A percentile compares a stretch with the other conserved stretches of the same genome.
Conservation (phyloP, 306 rosid genomes). For the Fragaria nilgerrensis region DNA sequence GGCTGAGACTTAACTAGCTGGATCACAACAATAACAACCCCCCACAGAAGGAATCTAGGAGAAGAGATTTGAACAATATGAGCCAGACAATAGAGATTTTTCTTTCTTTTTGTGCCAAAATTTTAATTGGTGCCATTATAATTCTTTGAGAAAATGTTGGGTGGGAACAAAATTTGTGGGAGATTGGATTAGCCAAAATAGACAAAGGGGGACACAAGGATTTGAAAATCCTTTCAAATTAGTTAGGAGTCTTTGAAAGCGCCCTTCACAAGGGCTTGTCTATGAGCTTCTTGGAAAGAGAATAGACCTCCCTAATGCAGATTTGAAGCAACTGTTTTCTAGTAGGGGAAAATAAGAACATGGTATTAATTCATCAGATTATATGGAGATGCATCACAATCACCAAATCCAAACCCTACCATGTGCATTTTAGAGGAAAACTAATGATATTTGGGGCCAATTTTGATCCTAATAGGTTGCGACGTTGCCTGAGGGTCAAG, state of each 20-base stretch:
- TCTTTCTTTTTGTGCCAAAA: not conserved
- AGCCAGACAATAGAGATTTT: conserved; percentile 1
- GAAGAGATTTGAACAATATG: not conserved
- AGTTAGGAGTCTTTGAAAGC: conserved; percentile 22
- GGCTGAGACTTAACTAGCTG: not conserved
- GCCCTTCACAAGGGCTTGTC: conserved; percentile 37
- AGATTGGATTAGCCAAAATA: conserved; percentile 10
- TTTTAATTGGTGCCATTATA: not conserved
- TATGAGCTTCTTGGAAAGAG: not conserved
- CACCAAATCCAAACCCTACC: conserved; percentile 17
- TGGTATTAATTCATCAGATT: conserved; percentile 6
- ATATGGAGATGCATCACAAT: conserved; percentile 5
- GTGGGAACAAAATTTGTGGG: conserved; percentile 4
- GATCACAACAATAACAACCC: not conserved
- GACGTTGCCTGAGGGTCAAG: not conserved
- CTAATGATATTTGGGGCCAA: not conserved
- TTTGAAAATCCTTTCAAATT: conserved; percentile 11
- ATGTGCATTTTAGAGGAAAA: conserved; percentile 18
- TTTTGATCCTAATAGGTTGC: not conserved
- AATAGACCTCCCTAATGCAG: not conserved
- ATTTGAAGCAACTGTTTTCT: conserved; percentile 6
- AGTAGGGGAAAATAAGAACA: conserved; percentile 1
- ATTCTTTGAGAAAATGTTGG: not conserved
- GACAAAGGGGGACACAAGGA: conserved; percentile 3
- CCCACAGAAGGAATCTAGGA: conserved; percentile 10